phyloP scores from a whole-genome alignment of 768 basidiomycete species.

The Lentinula sp. region DNA sequence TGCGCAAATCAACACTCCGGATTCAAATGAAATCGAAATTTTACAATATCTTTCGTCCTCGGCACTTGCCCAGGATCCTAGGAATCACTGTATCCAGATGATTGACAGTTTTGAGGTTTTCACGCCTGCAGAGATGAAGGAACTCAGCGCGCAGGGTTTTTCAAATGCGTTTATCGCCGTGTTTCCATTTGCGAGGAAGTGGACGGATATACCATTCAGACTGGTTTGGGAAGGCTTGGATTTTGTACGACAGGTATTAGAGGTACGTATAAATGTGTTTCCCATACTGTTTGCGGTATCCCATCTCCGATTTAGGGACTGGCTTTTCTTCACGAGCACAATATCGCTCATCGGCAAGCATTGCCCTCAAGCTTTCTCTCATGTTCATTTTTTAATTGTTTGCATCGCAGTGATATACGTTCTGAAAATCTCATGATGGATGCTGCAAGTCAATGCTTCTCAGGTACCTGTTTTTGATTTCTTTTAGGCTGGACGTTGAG shows the following conservation, averaged over 20 bases:
- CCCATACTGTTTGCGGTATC: background rate
- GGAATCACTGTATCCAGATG: constrained; percentile 6
- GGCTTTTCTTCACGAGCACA: constrained; percentile 3
- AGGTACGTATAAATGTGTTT: background rate
- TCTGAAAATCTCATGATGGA: constrained; percentile 2
- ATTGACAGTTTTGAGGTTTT: background rate
- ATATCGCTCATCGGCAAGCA: constrained; percentile 6
- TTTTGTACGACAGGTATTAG: background rate
- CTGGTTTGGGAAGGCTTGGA: background rate
- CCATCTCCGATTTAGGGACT: background rate
- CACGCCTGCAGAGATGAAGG: background rate
- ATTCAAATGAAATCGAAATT: constrained; percentile 1
- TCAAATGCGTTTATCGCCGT: constrained; percentile 4
- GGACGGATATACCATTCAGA: constrained; percentile 2
- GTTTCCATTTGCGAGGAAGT: constrained; percentile 1
- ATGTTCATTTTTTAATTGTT: background rate
- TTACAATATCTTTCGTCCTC: background rate
- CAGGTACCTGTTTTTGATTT: background rate
- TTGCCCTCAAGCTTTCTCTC: background rate
- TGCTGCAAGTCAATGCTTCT: background rate
- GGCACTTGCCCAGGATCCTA: background rate
- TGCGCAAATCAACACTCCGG: background rate
- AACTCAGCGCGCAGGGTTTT: background rate
- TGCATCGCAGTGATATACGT: background rate
- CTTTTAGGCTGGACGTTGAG: background rate